Conservation (phyloP, 768 basidiomycete species). For the Roridomyces roridus region DNA sequence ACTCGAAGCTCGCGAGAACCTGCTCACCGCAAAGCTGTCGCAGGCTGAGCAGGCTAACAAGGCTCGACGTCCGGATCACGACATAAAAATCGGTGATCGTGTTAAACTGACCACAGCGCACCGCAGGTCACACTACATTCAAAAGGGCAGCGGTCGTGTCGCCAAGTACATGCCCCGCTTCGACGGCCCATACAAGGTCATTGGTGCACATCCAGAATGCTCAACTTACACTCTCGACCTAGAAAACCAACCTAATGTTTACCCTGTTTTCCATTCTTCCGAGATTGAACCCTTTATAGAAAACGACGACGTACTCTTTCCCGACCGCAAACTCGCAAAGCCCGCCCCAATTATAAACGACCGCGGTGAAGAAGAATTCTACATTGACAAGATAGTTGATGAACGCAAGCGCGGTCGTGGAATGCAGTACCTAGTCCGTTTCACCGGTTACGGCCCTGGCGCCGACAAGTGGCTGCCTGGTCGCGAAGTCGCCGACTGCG, state of each 20-base stretch:
- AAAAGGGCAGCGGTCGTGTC: conserved; percentile 26
- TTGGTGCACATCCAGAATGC: conserved; percentile 11
- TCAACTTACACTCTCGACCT: conserved; percentile 32
- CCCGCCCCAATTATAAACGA: background rate
- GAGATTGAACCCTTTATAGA: conserved; percentile 27
- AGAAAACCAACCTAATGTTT: conserved; percentile 22
- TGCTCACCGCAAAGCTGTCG: conserved; percentile 31
- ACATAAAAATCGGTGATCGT: conserved; percentile 29
- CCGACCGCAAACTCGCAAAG: conserved; percentile 22
- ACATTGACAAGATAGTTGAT: background rate
- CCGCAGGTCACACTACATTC: conserved; percentile 27
- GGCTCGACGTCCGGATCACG: conserved; percentile 17
- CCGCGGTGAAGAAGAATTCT: background rate
- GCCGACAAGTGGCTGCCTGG: background rate
- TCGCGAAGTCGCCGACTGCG: too few species aligned
- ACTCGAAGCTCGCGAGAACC: conserved; percentile 31
- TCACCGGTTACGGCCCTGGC: background rate
- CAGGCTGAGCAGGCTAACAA: conserved; percentile 31
- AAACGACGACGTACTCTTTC: conserved; percentile 39
- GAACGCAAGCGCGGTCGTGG: background rate
- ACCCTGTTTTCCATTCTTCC: conserved; percentile 40
- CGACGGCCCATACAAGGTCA: conserved; percentile 34
- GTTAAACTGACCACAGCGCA: conserved; percentile 37
- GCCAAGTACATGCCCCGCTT: conserved; percentile 45
- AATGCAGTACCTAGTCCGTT: background rate